Evolutionary conservation across 768 basidiomycete species (phyloP).

Genomic region (Terana coerulea): DNA sequence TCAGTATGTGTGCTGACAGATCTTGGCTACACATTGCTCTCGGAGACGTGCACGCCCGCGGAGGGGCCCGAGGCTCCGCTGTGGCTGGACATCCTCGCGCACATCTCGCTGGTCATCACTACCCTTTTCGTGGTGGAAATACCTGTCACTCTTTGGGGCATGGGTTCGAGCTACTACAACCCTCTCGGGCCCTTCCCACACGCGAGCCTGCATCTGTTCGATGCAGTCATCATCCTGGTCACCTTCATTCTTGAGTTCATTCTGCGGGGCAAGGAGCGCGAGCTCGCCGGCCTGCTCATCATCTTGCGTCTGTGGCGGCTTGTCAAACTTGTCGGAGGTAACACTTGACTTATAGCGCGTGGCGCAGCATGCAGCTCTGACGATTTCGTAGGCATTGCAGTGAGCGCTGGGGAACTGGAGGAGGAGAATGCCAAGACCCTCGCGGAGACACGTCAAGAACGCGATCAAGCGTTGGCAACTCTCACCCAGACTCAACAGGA

Average conservation of each 20-base stretch:
- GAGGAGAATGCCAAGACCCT: slow-evolving; percentile 52
- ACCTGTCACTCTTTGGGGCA: slow-evolving; percentile 61
- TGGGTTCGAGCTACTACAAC: slow-evolving; percentile 58
- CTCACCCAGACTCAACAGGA: slow-evolving; percentile 47
- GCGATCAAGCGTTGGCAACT: slow-evolving; percentile 35
- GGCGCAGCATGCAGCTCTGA: slow-evolving; percentile 1
- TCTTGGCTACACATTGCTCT: slow-evolving; percentile 64
- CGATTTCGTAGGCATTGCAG: slow-evolving; percentile 54
- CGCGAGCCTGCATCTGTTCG: slow-evolving; percentile 68
- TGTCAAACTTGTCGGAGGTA: slow-evolving; percentile 68
- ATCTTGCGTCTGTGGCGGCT: slow-evolving; percentile 78
- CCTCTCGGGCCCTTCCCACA: slow-evolving; percentile 55
- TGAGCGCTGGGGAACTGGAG: slow-evolving; percentile 68
- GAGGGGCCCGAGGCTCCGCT: slow-evolving; percentile 41
- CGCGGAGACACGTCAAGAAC: slow-evolving; percentile 42
- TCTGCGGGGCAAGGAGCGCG: slow-evolving; percentile 63
- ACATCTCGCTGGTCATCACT: slow-evolving; percentile 65
- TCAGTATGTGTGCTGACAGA: slow-evolving; percentile 69
- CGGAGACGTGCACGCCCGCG: slow-evolving; percentile 42
- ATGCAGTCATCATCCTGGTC: slow-evolving; percentile 63
- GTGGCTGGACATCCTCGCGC: slow-evolving; percentile 62
- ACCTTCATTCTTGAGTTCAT: slow-evolving; percentile 74
- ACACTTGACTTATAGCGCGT: slow-evolving; percentile 6
- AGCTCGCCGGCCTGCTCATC: slow-evolving; percentile 68
- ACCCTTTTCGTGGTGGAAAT: slow-evolving; percentile 77